A percentile compares a stretch with the other conserved stretches of the same genome.
phyloP scores from a whole-genome alignment of 208 protist species.

The Leishmania aethiopica region DNA sequence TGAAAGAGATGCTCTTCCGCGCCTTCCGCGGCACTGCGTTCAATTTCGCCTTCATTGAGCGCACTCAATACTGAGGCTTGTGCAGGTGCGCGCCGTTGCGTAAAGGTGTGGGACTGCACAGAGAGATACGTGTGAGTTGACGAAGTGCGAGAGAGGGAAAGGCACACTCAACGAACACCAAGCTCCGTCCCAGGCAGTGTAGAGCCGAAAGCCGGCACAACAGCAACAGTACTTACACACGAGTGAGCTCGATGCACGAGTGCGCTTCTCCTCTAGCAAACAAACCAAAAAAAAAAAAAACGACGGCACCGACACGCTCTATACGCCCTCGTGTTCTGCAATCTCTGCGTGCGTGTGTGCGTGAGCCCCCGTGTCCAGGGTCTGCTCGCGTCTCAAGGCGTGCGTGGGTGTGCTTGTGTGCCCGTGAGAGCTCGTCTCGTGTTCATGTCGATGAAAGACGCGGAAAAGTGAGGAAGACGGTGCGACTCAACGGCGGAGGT shows the following conservation, averaged over 20 bases:
- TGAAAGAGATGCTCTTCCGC: constrained; percentile 64
- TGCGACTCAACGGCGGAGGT: neutral
- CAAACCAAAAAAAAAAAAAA: neutral
- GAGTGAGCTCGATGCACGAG: neutral
- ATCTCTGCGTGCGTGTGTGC: neutral
- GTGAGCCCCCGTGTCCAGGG: neutral
- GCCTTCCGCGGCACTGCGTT: constrained; percentile 8
- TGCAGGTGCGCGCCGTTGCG: neutral
- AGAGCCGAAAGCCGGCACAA: neutral
- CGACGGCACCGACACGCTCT: neutral
- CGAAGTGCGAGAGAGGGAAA: neutral
- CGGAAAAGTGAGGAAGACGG: neutral
- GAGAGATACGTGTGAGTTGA: neutral
- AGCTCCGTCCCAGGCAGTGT: neutral
- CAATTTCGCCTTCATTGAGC: neutral
- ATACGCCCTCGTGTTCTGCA: neutral
- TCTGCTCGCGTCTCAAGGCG: constrained; percentile 12
- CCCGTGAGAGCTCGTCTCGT: neutral
- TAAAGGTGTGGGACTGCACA: neutral
- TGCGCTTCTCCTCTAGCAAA: neutral
- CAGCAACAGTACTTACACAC: neutral
- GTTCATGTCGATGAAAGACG: neutral
- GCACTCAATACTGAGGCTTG: neutral
- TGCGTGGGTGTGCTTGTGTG: neutral
- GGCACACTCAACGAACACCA: neutral